Conservation (phyloP, 108 stramenopile genomes). For the Cyclotella cryptica region DNA sequence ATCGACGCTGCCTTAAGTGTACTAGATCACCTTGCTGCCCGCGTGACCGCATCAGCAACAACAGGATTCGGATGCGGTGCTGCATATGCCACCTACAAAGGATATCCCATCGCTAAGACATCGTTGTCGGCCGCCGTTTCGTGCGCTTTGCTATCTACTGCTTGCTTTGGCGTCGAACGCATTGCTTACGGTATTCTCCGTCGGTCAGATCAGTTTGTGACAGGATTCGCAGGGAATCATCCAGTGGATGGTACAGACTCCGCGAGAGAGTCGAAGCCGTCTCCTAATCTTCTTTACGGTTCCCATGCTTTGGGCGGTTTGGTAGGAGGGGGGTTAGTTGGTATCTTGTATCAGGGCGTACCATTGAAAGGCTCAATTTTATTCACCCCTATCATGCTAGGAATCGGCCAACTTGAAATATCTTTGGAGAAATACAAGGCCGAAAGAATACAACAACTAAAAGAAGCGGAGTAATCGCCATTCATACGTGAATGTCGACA, state of each 20-base stretch:
- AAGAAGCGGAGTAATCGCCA: neutral
- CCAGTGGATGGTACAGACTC: neutral
- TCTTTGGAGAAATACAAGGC: slow-evolving; percentile 37
- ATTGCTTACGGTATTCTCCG: slow-evolving; percentile 44
- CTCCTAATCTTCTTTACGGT: slow-evolving; percentile 30
- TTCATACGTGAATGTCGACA: neutral
- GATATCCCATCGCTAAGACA: slow-evolving; percentile 56
- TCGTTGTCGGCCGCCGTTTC: slow-evolving; percentile 56
- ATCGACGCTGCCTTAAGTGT: slow-evolving; percentile 28
- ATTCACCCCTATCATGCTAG: slow-evolving; percentile 74
- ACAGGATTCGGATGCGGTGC: slow-evolving; percentile 63
- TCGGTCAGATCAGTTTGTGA: slow-evolving; percentile 6
- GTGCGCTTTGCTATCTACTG: slow-evolving; percentile 72
- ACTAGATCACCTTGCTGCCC: slow-evolving; percentile 57
- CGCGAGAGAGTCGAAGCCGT: slow-evolving; percentile 16
- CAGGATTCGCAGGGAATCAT: neutral
- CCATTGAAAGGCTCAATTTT: slow-evolving; percentile 64
- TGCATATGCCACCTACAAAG: slow-evolving; percentile 51
- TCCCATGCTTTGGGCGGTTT: slow-evolving; percentile 78
- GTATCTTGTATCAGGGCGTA: slow-evolving; percentile 62
- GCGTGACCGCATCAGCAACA: slow-evolving; percentile 57
- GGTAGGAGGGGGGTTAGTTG: slow-evolving; percentile 65
- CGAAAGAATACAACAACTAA: slow-evolving; percentile 31
- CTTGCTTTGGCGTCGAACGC: slow-evolving; percentile 68
- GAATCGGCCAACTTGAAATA: slow-evolving; percentile 57